phyloP scores from a whole-genome alignment of 1,284 basidiomycete species.

The Sporisorium scitamineum region DNA sequence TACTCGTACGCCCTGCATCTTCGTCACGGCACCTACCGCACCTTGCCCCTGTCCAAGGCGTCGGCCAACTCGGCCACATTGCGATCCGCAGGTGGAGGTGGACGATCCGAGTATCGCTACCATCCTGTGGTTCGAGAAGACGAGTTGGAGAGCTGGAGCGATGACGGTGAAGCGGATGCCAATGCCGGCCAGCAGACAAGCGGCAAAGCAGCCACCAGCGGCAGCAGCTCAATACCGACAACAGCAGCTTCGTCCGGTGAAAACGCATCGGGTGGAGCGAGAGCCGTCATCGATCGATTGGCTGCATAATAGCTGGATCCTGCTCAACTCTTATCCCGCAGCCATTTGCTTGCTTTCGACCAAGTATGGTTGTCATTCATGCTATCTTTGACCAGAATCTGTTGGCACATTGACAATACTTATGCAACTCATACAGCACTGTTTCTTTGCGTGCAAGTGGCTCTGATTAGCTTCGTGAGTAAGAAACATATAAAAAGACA shows the following conservation, averaged over 20 bases:
- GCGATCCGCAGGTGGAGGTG: conserved; percentile 14
- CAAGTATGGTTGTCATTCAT: background rate
- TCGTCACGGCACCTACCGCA: conserved; percentile 88
- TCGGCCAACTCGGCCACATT: conserved; percentile 73
- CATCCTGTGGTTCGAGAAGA: conserved; percentile 55
- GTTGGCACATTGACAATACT: conserved; percentile 5
- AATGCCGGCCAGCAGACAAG: background rate
- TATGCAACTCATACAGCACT: background rate
- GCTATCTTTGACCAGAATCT: background rate
- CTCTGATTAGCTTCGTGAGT: background rate
- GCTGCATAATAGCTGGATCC: conserved; percentile 10
- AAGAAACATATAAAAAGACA: no score
- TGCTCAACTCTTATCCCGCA: background rate
- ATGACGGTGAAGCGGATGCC: conserved; percentile 47
- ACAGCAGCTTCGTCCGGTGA: background rate
- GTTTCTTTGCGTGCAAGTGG: background rate
- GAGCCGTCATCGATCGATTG: conserved; percentile 39
- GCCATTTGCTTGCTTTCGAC: background rate
- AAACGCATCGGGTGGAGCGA: conserved; percentile 14
- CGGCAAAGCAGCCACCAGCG: conserved; percentile 2
- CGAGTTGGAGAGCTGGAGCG: conserved; percentile 56
- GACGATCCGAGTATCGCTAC: conserved; percentile 45
- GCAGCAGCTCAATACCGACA: conserved; percentile 15
- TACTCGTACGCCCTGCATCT: conserved; percentile 96
- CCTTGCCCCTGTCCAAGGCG: conserved; percentile 76